Evolutionary conservation across 208 protist species (phyloP), one percentile per base, ranked within the genome.

Genomic region (Trypanosoma cruzi): DNA sequence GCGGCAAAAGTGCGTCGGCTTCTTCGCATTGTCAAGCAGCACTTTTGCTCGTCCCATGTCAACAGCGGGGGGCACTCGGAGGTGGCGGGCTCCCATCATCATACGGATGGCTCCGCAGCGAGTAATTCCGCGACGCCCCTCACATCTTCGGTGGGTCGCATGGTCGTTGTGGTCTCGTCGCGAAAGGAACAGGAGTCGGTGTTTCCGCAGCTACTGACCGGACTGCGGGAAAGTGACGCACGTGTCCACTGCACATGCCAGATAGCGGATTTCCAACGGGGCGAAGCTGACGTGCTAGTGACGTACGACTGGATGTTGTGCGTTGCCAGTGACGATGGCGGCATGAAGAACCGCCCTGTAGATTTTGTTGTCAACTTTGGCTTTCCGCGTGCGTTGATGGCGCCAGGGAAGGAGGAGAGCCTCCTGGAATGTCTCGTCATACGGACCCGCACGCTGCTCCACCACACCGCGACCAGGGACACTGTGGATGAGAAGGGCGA

Each of bases 161-260:
- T 94, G 14, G 79, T 88, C 8, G 59, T 95, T 67, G 63, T 88
- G 28, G 77, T 73, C 36, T 66, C 75, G 3, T 83, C 80, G 22
- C 75, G 84, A 0, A 81, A 80, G 5, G 86, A 95, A 72, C 79
- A 90, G 77, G 71, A 89, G 24, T 31, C 72, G 28, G 50, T 94
- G 20, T 59, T 86, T 42, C 32, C 49, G 16, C 73, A 79, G 37
- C 58, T 84, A 28, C 59, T 85, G 52, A 20, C 44, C 31, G 46
- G 18, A 54, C 44, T 75, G 4, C 68, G 74, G 55, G 26, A 49
- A 1, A 50, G 67, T 8, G 71, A 50, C 4, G 76, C 46, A 14
- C 26, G 53, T 10, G 5, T 87, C 31, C 83, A 73, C 8, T 66
- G 85, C 22, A 82, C 76, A 3, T 79, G 80, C 46, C 54, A 67